phyloP scores from a whole-genome alignment of 257 asterid species.

The Linderniella brevidens region DNA sequence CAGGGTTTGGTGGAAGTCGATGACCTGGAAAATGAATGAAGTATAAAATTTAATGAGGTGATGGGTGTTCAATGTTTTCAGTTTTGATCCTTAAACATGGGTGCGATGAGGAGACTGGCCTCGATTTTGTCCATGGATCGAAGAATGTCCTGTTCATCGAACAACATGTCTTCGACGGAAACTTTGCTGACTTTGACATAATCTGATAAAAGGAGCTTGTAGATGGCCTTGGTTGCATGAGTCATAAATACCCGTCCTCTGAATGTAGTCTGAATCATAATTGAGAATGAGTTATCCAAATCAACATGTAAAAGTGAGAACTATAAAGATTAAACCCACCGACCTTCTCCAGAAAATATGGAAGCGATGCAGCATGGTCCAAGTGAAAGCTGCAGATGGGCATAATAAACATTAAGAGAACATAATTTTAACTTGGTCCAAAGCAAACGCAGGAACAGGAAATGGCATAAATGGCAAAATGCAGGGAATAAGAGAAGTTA shows the following conservation, averaged over 20 bases:
- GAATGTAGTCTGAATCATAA: conserved; percentile 57
- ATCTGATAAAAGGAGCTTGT: conserved; percentile 81
- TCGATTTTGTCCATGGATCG: conserved; percentile 89
- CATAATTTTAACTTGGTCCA: conserved; percentile 1
- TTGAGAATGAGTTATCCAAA: conserved; percentile 11
- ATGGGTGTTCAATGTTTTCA: too few species aligned
- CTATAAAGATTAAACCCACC: background rate
- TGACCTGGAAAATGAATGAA: conserved; percentile 20
- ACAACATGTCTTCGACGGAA: conserved; percentile 91
- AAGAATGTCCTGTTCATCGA: conserved; percentile 65
- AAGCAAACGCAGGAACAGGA: background rate
- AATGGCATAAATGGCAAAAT: background rate
- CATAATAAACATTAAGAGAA: conserved; percentile 8
- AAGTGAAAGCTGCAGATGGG: conserved; percentile 72
- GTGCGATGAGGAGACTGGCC: conserved; percentile 22
- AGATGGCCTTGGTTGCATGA: conserved; percentile 93
- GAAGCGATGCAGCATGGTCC: conserved; percentile 99
- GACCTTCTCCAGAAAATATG: conserved; percentile 93
- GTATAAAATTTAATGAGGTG: background rate
- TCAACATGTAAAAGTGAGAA: conserved; percentile 5
- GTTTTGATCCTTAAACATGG: too few species aligned
- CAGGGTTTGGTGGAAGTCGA: conserved; percentile 92
- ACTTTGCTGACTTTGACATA: conserved; percentile 97
- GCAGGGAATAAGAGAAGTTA: background rate
- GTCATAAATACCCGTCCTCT: conserved; percentile 94